phyloP scores from a whole-genome alignment of 2,329 filamentous ascomycete genomes.

The Camptophora hylomeconis region DNA sequence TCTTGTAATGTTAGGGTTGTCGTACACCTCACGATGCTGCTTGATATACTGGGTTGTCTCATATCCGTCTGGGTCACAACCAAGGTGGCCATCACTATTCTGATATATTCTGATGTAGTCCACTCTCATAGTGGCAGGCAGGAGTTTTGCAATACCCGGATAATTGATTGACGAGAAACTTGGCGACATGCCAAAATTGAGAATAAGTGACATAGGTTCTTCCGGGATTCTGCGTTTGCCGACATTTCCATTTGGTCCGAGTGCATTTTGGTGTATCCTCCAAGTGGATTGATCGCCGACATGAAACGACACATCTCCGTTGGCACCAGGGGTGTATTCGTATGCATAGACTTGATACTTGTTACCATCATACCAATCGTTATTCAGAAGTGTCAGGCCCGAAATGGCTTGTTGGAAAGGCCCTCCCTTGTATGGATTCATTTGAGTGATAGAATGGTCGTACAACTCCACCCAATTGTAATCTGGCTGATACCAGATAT shows the following conservation, averaged over 20 bases:
- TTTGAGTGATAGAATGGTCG: slow-evolving; percentile 40
- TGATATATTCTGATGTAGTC: slow-evolving; percentile 63
- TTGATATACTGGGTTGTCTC: slow-evolving; percentile 55
- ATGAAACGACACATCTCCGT: slow-evolving; percentile 55
- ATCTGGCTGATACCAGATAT: slow-evolving; percentile 56
- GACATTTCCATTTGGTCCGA: slow-evolving; percentile 58
- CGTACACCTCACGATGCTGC: slow-evolving; percentile 47
- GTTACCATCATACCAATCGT: slow-evolving; percentile 53
- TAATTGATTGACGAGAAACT: slow-evolving; percentile 52
- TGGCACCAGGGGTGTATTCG: slow-evolving; percentile 47
- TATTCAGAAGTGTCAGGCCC: slow-evolving; percentile 47
- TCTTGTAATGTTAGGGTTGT: slow-evolving; percentile 49
- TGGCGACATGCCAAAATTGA: slow-evolving; percentile 59
- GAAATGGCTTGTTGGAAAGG: slow-evolving; percentile 52
- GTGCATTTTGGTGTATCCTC: slow-evolving; percentile 45
- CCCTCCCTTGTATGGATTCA: slow-evolving; percentile 50
- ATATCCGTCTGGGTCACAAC: slow-evolving; percentile 56
- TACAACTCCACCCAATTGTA: slow-evolving; percentile 54
- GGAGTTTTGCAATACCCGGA: slow-evolving; percentile 38
- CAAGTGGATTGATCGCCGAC: slow-evolving; percentile 49
- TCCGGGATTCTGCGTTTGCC: slow-evolving; percentile 51
- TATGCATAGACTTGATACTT: slow-evolving; percentile 51
- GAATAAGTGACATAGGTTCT: slow-evolving; percentile 54
- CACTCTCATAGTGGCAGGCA: slow-evolving; percentile 54
- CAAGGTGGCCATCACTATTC: slow-evolving; percentile 42